These are phyloP conservation scores for Graphilbum sp. DNA, from an alignment of 2,329 filamentous ascomycete species.

Conservation along the genomic window DNA sequence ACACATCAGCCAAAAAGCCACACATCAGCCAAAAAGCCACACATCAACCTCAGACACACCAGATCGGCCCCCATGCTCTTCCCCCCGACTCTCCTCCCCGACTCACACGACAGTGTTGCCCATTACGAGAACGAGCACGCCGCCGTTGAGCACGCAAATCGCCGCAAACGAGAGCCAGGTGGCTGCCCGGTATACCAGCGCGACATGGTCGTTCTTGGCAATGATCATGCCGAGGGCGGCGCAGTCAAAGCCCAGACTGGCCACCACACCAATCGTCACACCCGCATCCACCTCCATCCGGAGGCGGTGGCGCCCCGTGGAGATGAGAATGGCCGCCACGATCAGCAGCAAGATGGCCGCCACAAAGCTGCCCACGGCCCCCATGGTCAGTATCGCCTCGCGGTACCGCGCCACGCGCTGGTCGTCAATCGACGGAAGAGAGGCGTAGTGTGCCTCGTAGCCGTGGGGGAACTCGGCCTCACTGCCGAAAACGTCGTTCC, in stretches of 20 bases:
- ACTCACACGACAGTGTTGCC: slow-evolving; percentile 17
- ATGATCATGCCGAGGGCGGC: slow-evolving; percentile 43
- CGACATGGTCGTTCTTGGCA: slow-evolving; percentile 29
- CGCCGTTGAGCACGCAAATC: slow-evolving; percentile 32
- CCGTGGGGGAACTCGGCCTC: slow-evolving; percentile 31
- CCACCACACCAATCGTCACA: slow-evolving; percentile 51
- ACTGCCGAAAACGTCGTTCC: slow-evolving; percentile 16
- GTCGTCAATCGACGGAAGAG: slow-evolving; percentile 33
- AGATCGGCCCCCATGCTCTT: too few relatives aligned
- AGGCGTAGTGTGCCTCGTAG: slow-evolving; percentile 37
- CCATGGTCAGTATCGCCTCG: slow-evolving; percentile 38
- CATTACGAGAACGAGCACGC: slow-evolving; percentile 34
- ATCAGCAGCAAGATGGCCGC: slow-evolving; percentile 46
- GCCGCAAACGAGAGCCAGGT: slow-evolving; percentile 26
- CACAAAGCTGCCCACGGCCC: slow-evolving; percentile 35
- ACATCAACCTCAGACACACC: too few relatives aligned
- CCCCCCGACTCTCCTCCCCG: too few relatives aligned
- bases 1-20: too few relatives aligned
- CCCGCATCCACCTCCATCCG: slow-evolving; percentile 58
- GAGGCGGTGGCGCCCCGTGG: slow-evolving; percentile 51
- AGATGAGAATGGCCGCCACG: slow-evolving; percentile 48
- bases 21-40: too few relatives aligned
- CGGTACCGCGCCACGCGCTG: slow-evolving; percentile 33
- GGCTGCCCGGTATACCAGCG: slow-evolving; percentile 25
- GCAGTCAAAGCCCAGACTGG: slow-evolving; percentile 47